Conservation (phyloP, 2,329 filamentous ascomycete species). For the Blastomyces percursus region DNA sequence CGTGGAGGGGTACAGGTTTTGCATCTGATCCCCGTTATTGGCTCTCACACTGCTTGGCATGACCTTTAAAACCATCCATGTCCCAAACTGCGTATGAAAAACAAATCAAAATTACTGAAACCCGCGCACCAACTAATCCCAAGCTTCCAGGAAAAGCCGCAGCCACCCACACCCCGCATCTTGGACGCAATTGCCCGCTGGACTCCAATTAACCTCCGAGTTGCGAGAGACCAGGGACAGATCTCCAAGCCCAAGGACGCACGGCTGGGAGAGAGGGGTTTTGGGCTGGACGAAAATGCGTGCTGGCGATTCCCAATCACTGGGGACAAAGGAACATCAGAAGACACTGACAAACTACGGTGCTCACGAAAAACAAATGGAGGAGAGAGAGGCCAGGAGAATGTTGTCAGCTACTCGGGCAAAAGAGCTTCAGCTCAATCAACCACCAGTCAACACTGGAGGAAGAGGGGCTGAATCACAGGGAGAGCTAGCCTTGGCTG, state of each 20-base stretch:
- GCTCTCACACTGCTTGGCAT: neutral
- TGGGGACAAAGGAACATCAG: neutral
- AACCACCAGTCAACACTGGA: no score
- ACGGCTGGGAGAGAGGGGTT: neutral
- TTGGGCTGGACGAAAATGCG: neutral
- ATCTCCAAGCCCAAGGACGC: neutral
- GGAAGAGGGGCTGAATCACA: no score
- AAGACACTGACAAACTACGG: neutral
- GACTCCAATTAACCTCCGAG: neutral
- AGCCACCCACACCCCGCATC: conserved; percentile 7
- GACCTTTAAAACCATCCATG: neutral
- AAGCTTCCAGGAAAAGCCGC: neutral
- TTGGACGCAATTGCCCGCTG: neutral
- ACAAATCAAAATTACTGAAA: neutral
- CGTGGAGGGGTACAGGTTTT: neutral
- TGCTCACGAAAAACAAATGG: neutral
- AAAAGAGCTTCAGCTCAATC: no score
- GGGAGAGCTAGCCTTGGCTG: no score
- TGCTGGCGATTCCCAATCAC: neutral
- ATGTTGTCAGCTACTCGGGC: no score
- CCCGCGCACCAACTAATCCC: neutral
- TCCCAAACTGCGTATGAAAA: neutral
- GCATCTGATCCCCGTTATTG: neutral
- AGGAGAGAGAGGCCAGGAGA: neutral
- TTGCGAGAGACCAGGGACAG: neutral